Evolutionary conservation across 2,329 filamentous ascomycete genomes (phyloP).

Genomic region (Fulvia fulva): DNA sequence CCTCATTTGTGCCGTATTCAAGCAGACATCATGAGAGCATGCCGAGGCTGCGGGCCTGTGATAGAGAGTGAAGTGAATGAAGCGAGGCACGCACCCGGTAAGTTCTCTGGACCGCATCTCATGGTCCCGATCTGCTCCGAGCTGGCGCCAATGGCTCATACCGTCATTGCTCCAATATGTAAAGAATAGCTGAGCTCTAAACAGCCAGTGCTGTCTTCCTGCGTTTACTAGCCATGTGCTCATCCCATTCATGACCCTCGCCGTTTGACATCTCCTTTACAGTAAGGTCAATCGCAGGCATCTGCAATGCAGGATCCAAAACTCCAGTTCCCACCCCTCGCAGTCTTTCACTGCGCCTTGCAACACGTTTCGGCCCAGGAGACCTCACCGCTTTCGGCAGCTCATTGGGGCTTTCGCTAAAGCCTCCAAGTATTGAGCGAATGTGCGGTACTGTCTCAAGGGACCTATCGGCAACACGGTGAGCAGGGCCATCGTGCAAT

Average conservation of each 20-base stretch:
- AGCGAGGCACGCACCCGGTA: background rate
- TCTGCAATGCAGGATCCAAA: background rate
- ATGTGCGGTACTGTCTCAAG: too few relatives aligned
- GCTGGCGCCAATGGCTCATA: background rate
- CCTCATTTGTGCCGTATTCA: background rate
- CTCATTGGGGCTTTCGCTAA: background rate
- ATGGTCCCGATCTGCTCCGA: background rate
- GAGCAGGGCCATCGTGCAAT: background rate
- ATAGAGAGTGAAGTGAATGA: background rate
- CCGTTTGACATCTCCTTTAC: background rate
- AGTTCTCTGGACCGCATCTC: background rate
- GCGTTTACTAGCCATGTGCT: background rate
- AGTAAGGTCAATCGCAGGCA: background rate
- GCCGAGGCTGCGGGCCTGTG: background rate
- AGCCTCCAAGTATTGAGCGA: too few relatives aligned
- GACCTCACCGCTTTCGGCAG: too few relatives aligned
- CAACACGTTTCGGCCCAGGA: background rate
- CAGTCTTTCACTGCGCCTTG: background rate
- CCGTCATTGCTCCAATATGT: background rate
- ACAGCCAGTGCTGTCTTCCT: background rate
- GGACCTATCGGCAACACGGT: background rate
- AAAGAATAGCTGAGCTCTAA: background rate
- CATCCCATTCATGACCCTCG: background rate
- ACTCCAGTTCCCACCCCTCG: background rate
- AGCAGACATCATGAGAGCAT: background rate